Conservation (phyloP, 768 basidiomycete genomes). For the Tricholoma furcatifolium region DNA sequence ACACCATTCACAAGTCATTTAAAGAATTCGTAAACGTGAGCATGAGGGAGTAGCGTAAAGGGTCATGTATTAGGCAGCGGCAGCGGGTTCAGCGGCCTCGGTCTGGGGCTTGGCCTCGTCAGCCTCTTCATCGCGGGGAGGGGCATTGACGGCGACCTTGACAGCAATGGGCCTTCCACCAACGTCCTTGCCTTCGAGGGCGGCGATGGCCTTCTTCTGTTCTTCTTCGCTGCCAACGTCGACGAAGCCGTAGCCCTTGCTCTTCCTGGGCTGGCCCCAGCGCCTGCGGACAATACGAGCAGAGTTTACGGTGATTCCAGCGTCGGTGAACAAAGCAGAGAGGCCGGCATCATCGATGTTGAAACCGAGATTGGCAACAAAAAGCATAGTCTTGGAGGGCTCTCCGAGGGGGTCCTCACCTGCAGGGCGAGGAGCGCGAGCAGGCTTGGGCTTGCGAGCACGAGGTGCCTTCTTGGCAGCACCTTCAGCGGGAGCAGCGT, state of each 20-base stretch:
- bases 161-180: slow-evolving; percentile 85
- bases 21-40: slow-evolving; percentile 36
- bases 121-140: slow-evolving; percentile 55
- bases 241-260: slow-evolving; percentile 98
- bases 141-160: slow-evolving; percentile 92
- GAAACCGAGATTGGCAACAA: slow-evolving; percentile 98
- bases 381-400: slow-evolving; percentile 86
- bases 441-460: slow-evolving; percentile 54
- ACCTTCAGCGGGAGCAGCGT: slow-evolving; percentile 32
- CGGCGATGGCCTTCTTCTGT: slow-evolving; percentile 88
- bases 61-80: slow-evolving; percentile 24
- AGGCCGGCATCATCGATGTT: slow-evolving; percentile 85
- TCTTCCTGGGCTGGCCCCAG: slow-evolving; percentile 81
- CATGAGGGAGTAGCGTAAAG: slow-evolving; percentile 21
- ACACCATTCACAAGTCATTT: slow-evolving; percentile 19
- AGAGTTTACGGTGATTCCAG: slow-evolving; percentile 75
- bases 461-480: slow-evolving; percentile 49
- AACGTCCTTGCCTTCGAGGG: slow-evolving; percentile 85
- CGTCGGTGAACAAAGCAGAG: slow-evolving; percentile 79
- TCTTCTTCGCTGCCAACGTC: slow-evolving; percentile 88
- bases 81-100: slow-evolving; percentile 23
- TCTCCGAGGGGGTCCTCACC: slow-evolving; percentile 87
- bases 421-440: slow-evolving; percentile 62
- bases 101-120: slow-evolving; percentile 35
- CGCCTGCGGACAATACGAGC: slow-evolving; percentile 88